Evolutionary conservation across 1,139 yeast genomes (phyloP).

Genomic region (Lizanozyma gosingica): DNA sequence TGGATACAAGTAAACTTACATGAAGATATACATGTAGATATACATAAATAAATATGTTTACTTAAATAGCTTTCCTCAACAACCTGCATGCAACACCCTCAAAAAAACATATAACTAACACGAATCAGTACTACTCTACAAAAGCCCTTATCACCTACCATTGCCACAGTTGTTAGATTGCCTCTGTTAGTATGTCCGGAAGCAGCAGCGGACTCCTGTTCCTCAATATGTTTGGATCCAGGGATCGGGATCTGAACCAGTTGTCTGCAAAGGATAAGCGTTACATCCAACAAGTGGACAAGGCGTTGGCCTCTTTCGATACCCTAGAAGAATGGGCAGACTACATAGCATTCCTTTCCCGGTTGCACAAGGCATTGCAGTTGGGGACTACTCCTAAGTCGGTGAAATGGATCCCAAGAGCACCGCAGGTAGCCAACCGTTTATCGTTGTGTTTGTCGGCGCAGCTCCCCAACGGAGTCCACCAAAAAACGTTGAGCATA

Average conservation of each 20-base stretch:
- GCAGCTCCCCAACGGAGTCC: conserved; percentile 87
- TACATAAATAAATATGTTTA: too few relatives aligned
- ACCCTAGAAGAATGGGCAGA: conserved; percentile 98
- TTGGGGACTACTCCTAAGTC: conserved; percentile 33
- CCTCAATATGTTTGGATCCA: neutral
- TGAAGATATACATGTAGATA: too few relatives aligned
- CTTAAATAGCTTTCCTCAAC: too few relatives aligned
- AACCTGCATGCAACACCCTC: too few relatives aligned
- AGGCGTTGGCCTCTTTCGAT: conserved; percentile 72
- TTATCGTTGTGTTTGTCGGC: conserved; percentile 66
- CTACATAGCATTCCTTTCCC: conserved; percentile 78
- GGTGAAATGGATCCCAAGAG: conserved; percentile 41
- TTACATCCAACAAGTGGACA: conserved; percentile 57
- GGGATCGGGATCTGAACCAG: conserved; percentile 2
- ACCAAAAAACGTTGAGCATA: conserved; percentile 74
- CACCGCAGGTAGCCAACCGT: conserved; percentile 36
- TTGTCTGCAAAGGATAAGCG: conserved; percentile 56
- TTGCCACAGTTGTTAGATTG: too few relatives aligned
- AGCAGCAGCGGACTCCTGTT: neutral
- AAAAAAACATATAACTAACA: too few relatives aligned
- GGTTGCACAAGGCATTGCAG: conserved; percentile 61
- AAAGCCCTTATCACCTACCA: too few relatives aligned
- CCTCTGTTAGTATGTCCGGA: too few relatives aligned
- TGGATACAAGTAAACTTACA: too few relatives aligned
- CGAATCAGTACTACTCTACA: too few relatives aligned